Base-by-base conservation (phyloP, 257 asterid genomes). In the Scutellaria minor region DNA sequence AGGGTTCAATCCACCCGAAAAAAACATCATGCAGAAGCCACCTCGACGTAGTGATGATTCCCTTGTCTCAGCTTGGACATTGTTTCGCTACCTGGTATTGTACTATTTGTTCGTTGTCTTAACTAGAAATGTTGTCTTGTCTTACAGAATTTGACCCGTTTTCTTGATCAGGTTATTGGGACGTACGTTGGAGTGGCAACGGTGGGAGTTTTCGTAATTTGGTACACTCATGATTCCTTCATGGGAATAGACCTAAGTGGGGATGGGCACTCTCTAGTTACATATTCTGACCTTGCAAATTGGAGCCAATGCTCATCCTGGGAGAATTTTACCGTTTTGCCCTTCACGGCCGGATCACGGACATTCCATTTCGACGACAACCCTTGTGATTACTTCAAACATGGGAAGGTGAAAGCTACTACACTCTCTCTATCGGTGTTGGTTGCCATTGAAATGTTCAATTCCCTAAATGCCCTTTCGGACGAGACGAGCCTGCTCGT, bases 261-360 rank as follows among this genome's bases (percentile, higher is more conserved):
- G 4, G 98, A 93, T 47, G 97, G 98, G 54, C 98, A 93, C 70
- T 86, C 95, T 0, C 89, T 90, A 6, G 84, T 90, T n/a, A 80
- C 81, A 50, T 84, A 90, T 20, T 87, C 95, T 52, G 90, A 89
- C 83, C 97, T 93, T 53, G 95, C 93, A 44, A 83, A 85, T 85
- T 93, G 98, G 98, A 95, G 98, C 47, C 88, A 86, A 47, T 93
- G 98, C 84, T 72, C 90, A 27, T 74, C 91, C 0, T 93, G 98
- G 98, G 55, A 86, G 12, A 84, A 88, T 72, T 90, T 90, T 73
- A 87, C 86, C 1, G 91, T 80, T 20, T 73, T 95, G 57, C 95
- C 97, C 4, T 90, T 88, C 86, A 85, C 79, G 1, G 91, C 64
- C 9, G 42, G 66, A 31, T 64, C 72, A 72, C 14, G 78, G 78